Evolutionary conservation across 2,329 filamentous ascomycete genomes (phyloP).

Genomic region (Curvularia sp.): DNA sequence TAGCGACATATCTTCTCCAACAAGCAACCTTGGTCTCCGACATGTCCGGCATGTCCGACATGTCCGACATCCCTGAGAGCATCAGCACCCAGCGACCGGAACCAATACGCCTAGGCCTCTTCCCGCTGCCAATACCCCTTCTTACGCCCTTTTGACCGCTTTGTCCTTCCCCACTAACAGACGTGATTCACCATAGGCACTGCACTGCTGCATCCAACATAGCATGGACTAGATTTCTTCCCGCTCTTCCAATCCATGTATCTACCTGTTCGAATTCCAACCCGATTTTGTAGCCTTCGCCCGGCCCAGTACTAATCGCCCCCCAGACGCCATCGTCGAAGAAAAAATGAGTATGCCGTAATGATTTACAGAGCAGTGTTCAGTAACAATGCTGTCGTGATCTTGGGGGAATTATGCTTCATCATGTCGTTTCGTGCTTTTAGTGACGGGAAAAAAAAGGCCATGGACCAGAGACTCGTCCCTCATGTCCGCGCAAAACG

Average conservation of each 20-base stretch:
- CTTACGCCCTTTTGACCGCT: background rate
- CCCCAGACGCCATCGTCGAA: slow-evolving; percentile 16
- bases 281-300: slow-evolving; percentile 4
- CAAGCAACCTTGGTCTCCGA: background rate
- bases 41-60: background rate
- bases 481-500: slow-evolving; percentile 38
- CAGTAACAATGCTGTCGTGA: slow-evolving; percentile 32
- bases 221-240: slow-evolving; percentile 14
- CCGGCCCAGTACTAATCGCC: slow-evolving; percentile 2
- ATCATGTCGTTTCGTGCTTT: slow-evolving; percentile 44
- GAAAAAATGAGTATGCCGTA: slow-evolving; percentile 19
- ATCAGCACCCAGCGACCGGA: background rate
- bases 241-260: slow-evolving; percentile 22
- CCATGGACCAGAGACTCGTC: slow-evolving; percentile 22
- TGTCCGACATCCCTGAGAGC: background rate
- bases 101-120: no score
- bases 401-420: slow-evolving; percentile 40
- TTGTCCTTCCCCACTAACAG: background rate
- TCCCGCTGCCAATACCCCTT: background rate
- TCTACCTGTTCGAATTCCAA: slow-evolving; percentile 9
- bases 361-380: slow-evolving; percentile 34
- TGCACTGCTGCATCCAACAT: background rate
- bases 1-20: background rate
- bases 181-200: background rate
- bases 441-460: slow-evolving; percentile 26